Conservation (phyloP, 2,329 filamentous ascomycete genomes). For the Aspergillus alliaceus region DNA sequence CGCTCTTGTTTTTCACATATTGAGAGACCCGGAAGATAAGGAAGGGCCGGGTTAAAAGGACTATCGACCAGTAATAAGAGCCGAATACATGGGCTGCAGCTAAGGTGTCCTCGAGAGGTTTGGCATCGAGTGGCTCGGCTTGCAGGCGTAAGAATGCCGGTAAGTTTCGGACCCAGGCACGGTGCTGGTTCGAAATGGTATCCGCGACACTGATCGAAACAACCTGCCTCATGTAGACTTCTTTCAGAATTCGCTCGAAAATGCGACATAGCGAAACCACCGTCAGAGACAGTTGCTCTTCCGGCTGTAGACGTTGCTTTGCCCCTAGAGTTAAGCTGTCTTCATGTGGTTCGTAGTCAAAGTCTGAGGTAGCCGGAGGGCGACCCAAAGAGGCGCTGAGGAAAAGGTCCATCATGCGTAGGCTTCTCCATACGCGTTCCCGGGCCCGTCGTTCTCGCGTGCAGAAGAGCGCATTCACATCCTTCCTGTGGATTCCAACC, state of each 20-base stretch:
- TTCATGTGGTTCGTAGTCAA: slow-evolving; percentile 43
- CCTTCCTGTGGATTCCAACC: slow-evolving; percentile 53
- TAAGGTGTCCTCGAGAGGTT: slow-evolving; percentile 37
- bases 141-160: slow-evolving; percentile 50
- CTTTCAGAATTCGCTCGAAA: slow-evolving; percentile 43
- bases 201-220: slow-evolving; percentile 44
- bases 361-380: slow-evolving; percentile 55
- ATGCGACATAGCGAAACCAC: slow-evolving; percentile 46
- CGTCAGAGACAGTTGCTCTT: slow-evolving; percentile 49
- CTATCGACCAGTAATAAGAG: slow-evolving; percentile 56
- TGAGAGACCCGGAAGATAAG: slow-evolving; percentile 53
- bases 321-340: slow-evolving; percentile 33
- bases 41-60: slow-evolving; percentile 55
- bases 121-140: slow-evolving; percentile 43
- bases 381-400: slow-evolving; percentile 53
- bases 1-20: slow-evolving; percentile 32
- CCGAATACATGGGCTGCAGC: slow-evolving; percentile 53
- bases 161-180: slow-evolving; percentile 41
- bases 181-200: slow-evolving; percentile 43
- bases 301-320: slow-evolving; percentile 19
- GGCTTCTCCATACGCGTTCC: slow-evolving; percentile 55
- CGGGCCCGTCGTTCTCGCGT: slow-evolving; percentile 41
- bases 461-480: slow-evolving; percentile 53
- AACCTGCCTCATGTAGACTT: slow-evolving; percentile 46
- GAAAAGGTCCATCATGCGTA: slow-evolving; percentile 53